A percentile compares a stretch with the other conserved stretches of the same genome.
Conservation (phyloP, 768 basidiomycete species). For the Fomitopsis pulvina region DNA sequence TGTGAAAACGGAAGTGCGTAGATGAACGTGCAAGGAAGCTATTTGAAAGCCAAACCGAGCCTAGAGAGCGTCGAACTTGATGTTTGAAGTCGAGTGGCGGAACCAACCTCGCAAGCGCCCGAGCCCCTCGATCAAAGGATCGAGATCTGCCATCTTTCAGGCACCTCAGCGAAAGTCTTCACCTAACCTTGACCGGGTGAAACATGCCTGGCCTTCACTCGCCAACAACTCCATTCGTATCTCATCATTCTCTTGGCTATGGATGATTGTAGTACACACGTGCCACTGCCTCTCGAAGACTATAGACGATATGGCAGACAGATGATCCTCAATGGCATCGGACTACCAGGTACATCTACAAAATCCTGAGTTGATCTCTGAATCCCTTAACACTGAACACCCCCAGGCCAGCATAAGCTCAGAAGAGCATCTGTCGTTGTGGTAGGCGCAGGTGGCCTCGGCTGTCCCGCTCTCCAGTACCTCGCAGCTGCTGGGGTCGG, state of each 20-base stretch:
- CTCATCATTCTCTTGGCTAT: neutral
- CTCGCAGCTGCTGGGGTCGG: conserved; percentile 90
- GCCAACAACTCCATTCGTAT: neutral
- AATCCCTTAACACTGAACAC: no score
- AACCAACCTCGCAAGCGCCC: no score
- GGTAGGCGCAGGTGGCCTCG: conserved; percentile 92
- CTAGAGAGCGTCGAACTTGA: no score
- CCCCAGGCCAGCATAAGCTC: conserved; percentile 79
- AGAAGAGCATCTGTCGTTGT: conserved; percentile 72
- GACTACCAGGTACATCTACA: conserved; percentile 60
- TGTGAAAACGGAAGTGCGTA: neutral
- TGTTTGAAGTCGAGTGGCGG: no score
- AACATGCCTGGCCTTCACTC: no score
- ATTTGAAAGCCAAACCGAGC: no score
- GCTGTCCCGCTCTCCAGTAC: conserved; percentile 94
- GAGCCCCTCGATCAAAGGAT: no score
- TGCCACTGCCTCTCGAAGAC: conserved; percentile 41
- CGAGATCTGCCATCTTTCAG: no score
- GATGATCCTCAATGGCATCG: conserved; percentile 90
- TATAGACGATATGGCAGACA: conserved; percentile 93
- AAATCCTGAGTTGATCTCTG: no score
- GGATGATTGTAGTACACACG: neutral
- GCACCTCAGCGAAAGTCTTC: no score
- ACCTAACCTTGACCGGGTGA: no score
- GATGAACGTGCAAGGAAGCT: no score